phyloP scores from a whole-genome alignment of 2,329 filamentous ascomycete species.

The Aspergillus nomiae region DNA sequence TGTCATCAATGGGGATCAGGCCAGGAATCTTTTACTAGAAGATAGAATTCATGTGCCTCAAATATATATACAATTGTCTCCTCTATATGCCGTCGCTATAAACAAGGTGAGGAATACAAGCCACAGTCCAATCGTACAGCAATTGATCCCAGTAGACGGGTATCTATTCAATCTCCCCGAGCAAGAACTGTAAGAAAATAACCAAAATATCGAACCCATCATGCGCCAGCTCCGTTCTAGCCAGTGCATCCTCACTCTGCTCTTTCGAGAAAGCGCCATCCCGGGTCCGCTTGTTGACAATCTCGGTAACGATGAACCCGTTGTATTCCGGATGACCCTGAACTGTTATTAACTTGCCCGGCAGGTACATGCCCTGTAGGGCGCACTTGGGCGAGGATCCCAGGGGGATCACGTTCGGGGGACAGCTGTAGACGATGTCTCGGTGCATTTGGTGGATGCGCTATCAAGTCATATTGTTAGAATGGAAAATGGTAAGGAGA shows the following conservation, averaged over 20 bases:
- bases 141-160: neutral
- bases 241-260: conserved; percentile 68
- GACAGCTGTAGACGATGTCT: conserved; percentile 70
- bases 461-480: conserved; percentile 17
- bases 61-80: neutral
- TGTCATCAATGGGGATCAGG: neutral
- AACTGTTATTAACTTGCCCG: conserved; percentile 68
- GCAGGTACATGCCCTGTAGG: conserved; percentile 78
- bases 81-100: neutral
- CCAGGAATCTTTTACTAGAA: neutral
- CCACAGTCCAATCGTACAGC: neutral
- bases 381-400: conserved; percentile 67
- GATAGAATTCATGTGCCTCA: neutral
- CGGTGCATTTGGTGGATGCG: conserved; percentile 81
- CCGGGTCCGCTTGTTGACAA: conserved; percentile 65
- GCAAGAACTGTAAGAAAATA: conserved; percentile 75
- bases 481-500: neutral
- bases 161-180: conserved; percentile 45
- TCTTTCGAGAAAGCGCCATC: conserved; percentile 71
- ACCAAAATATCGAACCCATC: conserved; percentile 76
- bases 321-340: conserved; percentile 89
- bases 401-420: conserved; percentile 62
- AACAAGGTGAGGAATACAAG: neutral
- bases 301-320: conserved; percentile 67
- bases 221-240: conserved; percentile 66